Evolutionary conservation across 108 stramenopile genomes (phyloP), one percentile per base, ranked within the genome.

Genomic region (Seminavis robusta): DNA sequence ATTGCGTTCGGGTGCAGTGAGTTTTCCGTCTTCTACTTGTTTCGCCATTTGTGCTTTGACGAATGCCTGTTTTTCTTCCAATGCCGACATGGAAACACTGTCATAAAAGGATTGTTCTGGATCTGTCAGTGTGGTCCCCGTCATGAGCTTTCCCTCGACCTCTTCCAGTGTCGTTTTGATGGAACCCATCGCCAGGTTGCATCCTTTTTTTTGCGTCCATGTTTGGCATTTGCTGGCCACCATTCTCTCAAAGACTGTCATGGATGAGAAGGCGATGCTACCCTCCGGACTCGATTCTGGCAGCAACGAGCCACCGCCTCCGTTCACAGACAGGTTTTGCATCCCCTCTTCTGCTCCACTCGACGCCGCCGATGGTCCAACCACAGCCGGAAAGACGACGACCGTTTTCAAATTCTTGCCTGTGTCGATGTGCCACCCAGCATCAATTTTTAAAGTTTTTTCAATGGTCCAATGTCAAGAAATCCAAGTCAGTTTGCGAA

Each of bases 331-430:
- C 46, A 46, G 26, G 24, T 49, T 15, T 20, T 48, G 26, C 48
- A 49, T 55, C 4, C 10, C 67, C 11, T 36, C 34, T 40, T 48
- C 38, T 5, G 19, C 25, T 9, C 47, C 34, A 21, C 52, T 44
- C 24, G 17, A 17, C 3, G 38, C 27, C 1, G n/a, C n/a, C n/a
- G n/a, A n/a, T n/a, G n/a, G n/a, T n/a, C n/a, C n/a, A n/a, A 24
- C 53, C 9, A 93, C 63, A 24, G 56, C 64, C 0, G 97, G 97
- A 75, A 95, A 96, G 1, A 97, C 95, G 24, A 95, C 89, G 8
- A 94, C 89, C 16, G 94, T 94, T 47, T 93, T 89, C n/a, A 95
- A 47, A 54, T 95, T 97, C 73, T 95, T 94, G 9, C 93, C 95
- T n/a, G n/a, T n/a, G n/a, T n/a, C n/a, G n/a, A n/a, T n/a, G n/a